Conservation (phyloP, 164 flowering plant genomes). For the Vitis cinerea region DNA sequence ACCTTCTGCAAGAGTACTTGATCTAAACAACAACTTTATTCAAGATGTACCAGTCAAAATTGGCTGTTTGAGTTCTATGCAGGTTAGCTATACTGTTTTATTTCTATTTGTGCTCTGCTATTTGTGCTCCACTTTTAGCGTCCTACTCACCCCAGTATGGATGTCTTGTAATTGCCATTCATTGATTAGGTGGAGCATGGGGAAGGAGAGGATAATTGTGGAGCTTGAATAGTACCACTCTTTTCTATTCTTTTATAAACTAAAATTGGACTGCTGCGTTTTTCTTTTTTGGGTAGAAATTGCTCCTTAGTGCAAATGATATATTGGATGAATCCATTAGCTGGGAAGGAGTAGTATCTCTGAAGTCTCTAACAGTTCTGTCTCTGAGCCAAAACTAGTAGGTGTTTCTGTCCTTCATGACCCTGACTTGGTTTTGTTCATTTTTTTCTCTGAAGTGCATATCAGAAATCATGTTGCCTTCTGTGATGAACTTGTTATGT, state of each 20-base stretch:
- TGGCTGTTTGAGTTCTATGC: conserved; percentile 45
- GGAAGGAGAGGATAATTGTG: too few relatives aligned
- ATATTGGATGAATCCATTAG: conserved; percentile 52
- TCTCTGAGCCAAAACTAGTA: conserved; percentile 66
- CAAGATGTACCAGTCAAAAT: conserved; percentile 49
- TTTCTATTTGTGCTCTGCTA: conserved; percentile 3
- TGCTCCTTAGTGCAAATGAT: conserved; percentile 57
- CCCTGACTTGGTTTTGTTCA: too few relatives aligned
- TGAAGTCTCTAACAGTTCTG: conserved; percentile 55
- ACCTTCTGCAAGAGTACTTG: conserved; percentile 61
- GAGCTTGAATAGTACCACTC: too few relatives aligned
- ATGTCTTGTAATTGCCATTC: too few relatives aligned
- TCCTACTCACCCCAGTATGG: too few relatives aligned
- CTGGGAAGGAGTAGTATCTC: conserved; percentile 65
- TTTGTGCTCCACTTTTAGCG: background rate
- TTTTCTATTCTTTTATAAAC: too few relatives aligned
- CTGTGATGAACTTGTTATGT: too few relatives aligned
- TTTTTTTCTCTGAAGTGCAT: too few relatives aligned
- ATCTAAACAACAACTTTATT: conserved; percentile 59
- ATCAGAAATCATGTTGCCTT: too few relatives aligned
- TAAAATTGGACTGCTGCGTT: too few relatives aligned
- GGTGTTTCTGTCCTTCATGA: conserved; percentile 22
- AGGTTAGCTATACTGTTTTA: conserved; percentile 31
- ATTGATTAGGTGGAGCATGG: too few relatives aligned
- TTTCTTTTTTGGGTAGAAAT: conserved; percentile 44